Base-by-base conservation (phyloP, 768 basidiomycete genomes). In the Kwoniella pini region DNA sequence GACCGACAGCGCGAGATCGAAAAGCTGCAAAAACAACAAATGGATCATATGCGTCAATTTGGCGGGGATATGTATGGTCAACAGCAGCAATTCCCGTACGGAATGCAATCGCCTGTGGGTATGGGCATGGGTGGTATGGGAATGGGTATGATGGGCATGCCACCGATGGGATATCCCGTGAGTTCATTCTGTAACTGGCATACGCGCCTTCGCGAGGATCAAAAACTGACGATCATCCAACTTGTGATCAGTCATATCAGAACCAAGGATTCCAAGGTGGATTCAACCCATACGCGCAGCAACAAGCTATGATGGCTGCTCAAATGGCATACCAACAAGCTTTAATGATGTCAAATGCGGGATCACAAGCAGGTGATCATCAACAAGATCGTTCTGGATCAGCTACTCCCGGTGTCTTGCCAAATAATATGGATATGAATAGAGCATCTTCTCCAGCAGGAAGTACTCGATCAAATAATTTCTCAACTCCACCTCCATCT, bases 1-100 rank as follows among this genome's bases (percentile, higher is more conserved):
- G 91, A 94, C 67, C 83, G 93, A 50, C 92, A 95, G 74, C 85
- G 95, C 58, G 88, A 93, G 78, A 85, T 94, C 63, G 93, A 97
- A 77, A 91, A 93, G 21, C 83, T 89, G 56, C 91, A 95, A 72
- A 84, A 87, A 43, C 87, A 89, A 77, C 93, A 95, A 70, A 81
- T 93, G 54, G 91, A 96, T 71, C 90, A 94, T 75, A 89, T 90
- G 84, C 87, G 87, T 13, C 74, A 75, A 71, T 76, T 74, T 60
- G 74, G 78, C n/a, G 86, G 86, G 58, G 87, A 73, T 42, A 61
- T 70, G 56, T 71, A 86, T 71, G 86, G 84, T 61, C 84, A 81
- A 38, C 57, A 66, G 17, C 65, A 63, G 21, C 74, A 65, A 30
- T 63, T 62, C 17, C 66, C 62, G 11, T 63, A 63, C 36, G 64